Evolutionary conservation across 495 filamentous ascomycete genomes (phyloP).

Genomic region (Parathielavia hyrcaniae): DNA sequence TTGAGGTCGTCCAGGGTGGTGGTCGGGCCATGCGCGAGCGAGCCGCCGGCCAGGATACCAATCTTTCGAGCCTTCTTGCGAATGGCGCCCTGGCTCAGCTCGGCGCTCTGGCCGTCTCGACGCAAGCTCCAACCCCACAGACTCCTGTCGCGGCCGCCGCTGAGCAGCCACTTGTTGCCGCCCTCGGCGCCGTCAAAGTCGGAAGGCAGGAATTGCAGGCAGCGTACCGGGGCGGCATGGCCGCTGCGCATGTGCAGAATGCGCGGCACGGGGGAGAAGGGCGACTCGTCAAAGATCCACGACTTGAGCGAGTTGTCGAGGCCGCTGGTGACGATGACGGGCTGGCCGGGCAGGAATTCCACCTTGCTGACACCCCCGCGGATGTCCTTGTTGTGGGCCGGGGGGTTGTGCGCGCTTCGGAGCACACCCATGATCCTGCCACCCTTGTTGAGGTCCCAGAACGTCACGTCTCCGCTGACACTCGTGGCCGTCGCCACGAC

Average conservation of each 20-base stretch:
- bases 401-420: conserved; percentile 75
- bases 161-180: conserved; percentile 89
- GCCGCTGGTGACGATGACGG: conserved; percentile 81
- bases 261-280: conserved; percentile 76
- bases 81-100: conserved; percentile 82
- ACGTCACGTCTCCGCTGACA: conserved; percentile 74
- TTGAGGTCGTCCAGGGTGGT: conserved; percentile 68
- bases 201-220: conserved; percentile 72
- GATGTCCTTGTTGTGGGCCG: conserved; percentile 41
- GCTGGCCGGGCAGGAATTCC: conserved; percentile 88
- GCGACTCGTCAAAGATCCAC: conserved; percentile 88
- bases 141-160: conserved; percentile 77
- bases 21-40: conserved; percentile 45
- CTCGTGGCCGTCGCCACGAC: conserved; percentile 77
- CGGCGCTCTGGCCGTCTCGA: conserved; percentile 87
- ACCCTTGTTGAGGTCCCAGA: conserved; percentile 92
- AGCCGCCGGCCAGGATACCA: conserved; percentile 53
- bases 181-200: conserved; percentile 84
- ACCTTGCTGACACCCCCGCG: conserved; percentile 64
- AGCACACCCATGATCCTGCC: conserved; percentile 75
- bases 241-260: conserved; percentile 78
- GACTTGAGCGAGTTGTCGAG: conserved; percentile 89
- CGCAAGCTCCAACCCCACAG: conserved; percentile 94
- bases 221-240: conserved; percentile 77
- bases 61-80: conserved; percentile 78